Conservation (phyloP, 495 filamentous ascomycete species). For the Cairneyella variabilis region DNA sequence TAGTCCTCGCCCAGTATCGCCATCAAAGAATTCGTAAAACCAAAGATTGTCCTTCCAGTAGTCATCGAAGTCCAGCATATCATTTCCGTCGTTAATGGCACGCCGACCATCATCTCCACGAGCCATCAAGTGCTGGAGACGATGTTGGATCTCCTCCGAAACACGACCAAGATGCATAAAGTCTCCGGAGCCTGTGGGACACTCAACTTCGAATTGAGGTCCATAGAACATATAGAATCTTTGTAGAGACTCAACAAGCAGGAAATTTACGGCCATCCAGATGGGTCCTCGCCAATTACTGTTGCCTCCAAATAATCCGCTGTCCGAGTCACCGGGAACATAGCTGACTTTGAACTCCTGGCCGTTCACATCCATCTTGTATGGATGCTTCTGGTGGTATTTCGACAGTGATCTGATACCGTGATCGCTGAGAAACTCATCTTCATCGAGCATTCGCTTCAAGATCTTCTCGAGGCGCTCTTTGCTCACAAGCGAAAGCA, state of each 20-base stretch:
- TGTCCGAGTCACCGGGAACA: constrained; percentile 91
- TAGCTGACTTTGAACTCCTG: constrained; percentile 87
- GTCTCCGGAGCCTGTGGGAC: constrained; percentile 88
- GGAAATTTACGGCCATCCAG: constrained; percentile 94
- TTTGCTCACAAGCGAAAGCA: constrained; percentile 84
- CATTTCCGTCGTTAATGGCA: constrained; percentile 77
- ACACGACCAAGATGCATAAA: constrained; percentile 95
- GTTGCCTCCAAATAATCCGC: constrained; percentile 90
- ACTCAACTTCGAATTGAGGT: constrained; percentile 81
- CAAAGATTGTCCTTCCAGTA: constrained; percentile 91
- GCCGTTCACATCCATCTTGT: constrained; percentile 93
- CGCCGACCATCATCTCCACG: constrained; percentile 78
- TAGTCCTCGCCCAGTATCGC: constrained; percentile 81
- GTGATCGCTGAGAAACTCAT: constrained; percentile 85
- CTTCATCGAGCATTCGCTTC: constrained; percentile 87
- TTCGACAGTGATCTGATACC: constrained; percentile 95
- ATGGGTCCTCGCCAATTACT: constrained; percentile 95
- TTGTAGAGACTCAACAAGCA: constrained; percentile 86
- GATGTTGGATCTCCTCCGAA: constrained; percentile 94
- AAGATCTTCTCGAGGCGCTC: constrained; percentile 83
- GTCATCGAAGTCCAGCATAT: constrained; percentile 82
- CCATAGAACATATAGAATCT: constrained; percentile 97
- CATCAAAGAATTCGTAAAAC: constrained; percentile 98
- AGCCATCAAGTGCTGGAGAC: constrained; percentile 86
- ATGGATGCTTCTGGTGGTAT: constrained; percentile 83